These are phyloP conservation scores for Themeda triandra DNA, from an alignment of 176 grass and related monocot species.

Conservation along the genomic window DNA sequence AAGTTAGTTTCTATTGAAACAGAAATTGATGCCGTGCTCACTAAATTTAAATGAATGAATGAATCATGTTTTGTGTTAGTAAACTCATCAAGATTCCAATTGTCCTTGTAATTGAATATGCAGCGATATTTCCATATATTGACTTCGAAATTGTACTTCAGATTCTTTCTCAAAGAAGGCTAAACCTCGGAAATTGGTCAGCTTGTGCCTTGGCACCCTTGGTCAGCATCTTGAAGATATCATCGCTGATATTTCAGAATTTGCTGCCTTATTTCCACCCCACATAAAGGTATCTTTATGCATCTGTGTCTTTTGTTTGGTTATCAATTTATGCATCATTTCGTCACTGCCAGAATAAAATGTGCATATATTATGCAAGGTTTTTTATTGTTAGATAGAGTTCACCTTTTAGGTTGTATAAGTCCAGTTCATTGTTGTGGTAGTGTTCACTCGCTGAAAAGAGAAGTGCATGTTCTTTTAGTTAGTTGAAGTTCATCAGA, in stretches of 20 bases:
- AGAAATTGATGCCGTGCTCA: not conserved
- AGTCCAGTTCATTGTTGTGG: not conserved
- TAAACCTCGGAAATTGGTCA: conserved; percentile 71
- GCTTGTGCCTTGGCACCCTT: conserved; percentile 79
- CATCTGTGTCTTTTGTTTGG: not conserved
- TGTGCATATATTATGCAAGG: not conserved
- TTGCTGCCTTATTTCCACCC: conserved; percentile 63
- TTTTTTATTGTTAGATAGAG: not conserved
- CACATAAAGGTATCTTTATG: conserved; percentile 76
- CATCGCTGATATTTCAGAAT: conserved; percentile 69
- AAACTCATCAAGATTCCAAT: not conserved
- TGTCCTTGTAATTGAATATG: not conserved
- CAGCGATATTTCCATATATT: not conserved
- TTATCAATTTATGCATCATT: conserved; percentile 7
- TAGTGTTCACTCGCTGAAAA: not conserved
- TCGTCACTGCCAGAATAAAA: not conserved
- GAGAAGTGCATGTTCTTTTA: not conserved
- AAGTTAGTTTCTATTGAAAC: not conserved
- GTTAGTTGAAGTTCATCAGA: not conserved
- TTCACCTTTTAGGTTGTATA: not conserved
- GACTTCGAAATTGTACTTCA: conserved; percentile 32
- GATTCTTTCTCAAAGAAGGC: conserved; percentile 58
- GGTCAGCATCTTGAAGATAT: conserved; percentile 93
- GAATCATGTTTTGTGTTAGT: not conserved
- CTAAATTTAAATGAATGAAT: not conserved